phyloP scores from a whole-genome alignment of 805 yeast species.

The Zygotorulaspora chibaensis region DNA sequence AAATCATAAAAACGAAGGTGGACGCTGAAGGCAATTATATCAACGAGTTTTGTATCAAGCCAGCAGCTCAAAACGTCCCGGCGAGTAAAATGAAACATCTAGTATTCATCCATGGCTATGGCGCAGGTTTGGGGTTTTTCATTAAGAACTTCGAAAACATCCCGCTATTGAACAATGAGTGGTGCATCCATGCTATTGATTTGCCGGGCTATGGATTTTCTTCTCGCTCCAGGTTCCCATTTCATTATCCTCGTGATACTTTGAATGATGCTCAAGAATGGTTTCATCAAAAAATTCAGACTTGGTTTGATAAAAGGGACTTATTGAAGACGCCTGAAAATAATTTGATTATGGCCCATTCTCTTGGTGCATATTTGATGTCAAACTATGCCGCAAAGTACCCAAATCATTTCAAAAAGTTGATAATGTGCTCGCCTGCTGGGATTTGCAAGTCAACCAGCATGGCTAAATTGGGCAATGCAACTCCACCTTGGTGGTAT shows the following conservation, averaged over 20 bases:
- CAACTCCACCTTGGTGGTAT: constrained; percentile 69
- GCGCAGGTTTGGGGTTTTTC: constrained; percentile 88
- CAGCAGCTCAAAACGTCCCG: constrained; percentile 35
- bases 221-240: constrained; percentile 67
- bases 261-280: constrained; percentile 32
- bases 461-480: constrained; percentile 32
- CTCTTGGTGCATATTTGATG: constrained; percentile 86
- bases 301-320: constrained; percentile 37
- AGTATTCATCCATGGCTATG: constrained; percentile 88
- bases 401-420: constrained; percentile 58
- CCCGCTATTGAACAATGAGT: constrained; percentile 40
- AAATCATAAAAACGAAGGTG: constrained; percentile 37
- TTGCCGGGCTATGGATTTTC: constrained; percentile 88
- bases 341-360: constrained; percentile 74
- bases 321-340: constrained; percentile 31
- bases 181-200: constrained; percentile 84
- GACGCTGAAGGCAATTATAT: constrained; percentile 50
- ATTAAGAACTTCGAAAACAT: constrained; percentile 64
- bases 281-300: constrained; percentile 47
- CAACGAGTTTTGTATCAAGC: constrained; percentile 69
- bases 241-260: constrained; percentile 28
- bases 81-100: constrained; percentile 40
- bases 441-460: constrained; percentile 49
- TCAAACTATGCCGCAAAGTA: constrained; percentile 58
- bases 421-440: constrained; percentile 86